A percentile compares a stretch with the other conserved stretches of the same genome.
These are phyloP conservation scores for Dothidotthia symphoricarpi DNA, from an alignment of 2,329 filamentous ascomycete species.

Conservation along the genomic window DNA sequence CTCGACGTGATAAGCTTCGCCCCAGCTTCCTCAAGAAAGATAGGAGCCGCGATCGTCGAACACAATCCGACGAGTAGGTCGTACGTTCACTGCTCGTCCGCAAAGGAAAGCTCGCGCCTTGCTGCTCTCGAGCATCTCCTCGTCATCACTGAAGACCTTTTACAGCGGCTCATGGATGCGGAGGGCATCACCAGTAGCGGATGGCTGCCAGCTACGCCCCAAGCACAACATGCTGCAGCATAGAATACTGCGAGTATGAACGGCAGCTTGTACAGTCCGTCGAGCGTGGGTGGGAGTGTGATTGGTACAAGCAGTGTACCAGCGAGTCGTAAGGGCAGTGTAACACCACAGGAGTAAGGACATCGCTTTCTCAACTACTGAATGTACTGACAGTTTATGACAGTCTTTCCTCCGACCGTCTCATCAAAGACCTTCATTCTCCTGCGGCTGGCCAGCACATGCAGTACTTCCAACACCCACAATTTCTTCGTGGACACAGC, in stretches of 20 bases:
- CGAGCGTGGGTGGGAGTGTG: slow-evolving; percentile 14
- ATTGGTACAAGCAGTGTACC: slow-evolving; percentile 15
- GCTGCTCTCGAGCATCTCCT: slow-evolving; percentile 37
- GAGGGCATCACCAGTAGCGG: slow-evolving; percentile 37
- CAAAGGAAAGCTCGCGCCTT: slow-evolving; percentile 32
- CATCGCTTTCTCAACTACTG: not conserved
- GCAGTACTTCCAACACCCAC: slow-evolving; percentile 7
- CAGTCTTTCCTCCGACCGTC: slow-evolving; percentile 6
- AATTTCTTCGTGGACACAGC: slow-evolving; percentile 23
- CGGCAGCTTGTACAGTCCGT: not conserved
- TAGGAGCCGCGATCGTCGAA: slow-evolving; percentile 39
- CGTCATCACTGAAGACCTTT: slow-evolving; percentile 37
- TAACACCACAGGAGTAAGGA: slow-evolving; percentile 27
- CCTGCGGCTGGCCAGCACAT: not conserved
- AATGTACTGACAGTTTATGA: not conserved
- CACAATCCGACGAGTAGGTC: slow-evolving; percentile 38
- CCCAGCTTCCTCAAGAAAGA: slow-evolving; percentile 33
- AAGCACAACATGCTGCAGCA: slow-evolving; percentile 32
- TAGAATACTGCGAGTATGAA: slow-evolving; percentile 20
- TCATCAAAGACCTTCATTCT: slow-evolving; percentile 21
- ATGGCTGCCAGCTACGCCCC: slow-evolving; percentile 38
- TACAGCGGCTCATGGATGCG: slow-evolving; percentile 32
- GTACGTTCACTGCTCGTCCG: slow-evolving; percentile 36
- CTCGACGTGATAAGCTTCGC: slow-evolving; percentile 41
- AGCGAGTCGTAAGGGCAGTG: slow-evolving; percentile 27